Conservation (phyloP, 192 early-diverging fungal species). For the Podila epicladia region DNA sequence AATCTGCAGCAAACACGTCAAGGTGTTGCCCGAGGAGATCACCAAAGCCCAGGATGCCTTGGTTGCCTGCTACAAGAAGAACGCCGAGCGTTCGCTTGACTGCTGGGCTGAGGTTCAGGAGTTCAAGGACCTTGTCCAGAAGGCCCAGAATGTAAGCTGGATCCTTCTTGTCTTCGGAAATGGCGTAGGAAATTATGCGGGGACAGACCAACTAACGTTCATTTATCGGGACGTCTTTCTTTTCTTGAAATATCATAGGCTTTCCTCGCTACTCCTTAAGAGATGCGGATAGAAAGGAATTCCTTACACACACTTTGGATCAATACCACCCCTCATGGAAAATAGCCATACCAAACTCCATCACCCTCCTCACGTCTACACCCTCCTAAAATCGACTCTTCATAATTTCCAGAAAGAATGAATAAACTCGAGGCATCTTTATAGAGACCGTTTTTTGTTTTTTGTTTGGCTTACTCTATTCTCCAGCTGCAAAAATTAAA, state of each 20-base stretch:
- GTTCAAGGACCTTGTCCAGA: slow-evolving; percentile 57
- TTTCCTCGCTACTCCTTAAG: slow-evolving; percentile 38
- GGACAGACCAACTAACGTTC: not conserved
- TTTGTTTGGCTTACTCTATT: not conserved
- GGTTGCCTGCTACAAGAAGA: slow-evolving; percentile 51
- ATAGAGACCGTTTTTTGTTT: not conserved
- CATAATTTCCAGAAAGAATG: not conserved
- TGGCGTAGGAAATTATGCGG: not conserved
- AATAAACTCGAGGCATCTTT: not conserved
- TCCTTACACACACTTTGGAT: not conserved
- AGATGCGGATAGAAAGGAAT: not conserved
- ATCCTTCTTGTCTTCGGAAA: not conserved
- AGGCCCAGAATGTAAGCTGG: slow-evolving; percentile 42
- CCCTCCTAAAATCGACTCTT: too few species aligned
- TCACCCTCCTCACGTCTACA: too few species aligned
- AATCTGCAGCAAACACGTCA: slow-evolving; percentile 27
- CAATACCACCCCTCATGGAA: not conserved
- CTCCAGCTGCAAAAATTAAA: not conserved
- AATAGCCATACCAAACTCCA: not conserved
- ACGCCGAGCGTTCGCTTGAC: slow-evolving; percentile 60
- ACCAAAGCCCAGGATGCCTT: slow-evolving; percentile 44
- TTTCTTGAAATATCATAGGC: slow-evolving; percentile 11
- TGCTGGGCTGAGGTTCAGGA: slow-evolving; percentile 74
- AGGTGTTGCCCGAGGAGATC: slow-evolving; percentile 48
- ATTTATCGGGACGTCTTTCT: not conserved